A percentile compares a stretch with the other conserved stretches of the same genome.
phyloP scores from a whole-genome alignment of 306 rosid species.

The Mucuna pruriens region DNA sequence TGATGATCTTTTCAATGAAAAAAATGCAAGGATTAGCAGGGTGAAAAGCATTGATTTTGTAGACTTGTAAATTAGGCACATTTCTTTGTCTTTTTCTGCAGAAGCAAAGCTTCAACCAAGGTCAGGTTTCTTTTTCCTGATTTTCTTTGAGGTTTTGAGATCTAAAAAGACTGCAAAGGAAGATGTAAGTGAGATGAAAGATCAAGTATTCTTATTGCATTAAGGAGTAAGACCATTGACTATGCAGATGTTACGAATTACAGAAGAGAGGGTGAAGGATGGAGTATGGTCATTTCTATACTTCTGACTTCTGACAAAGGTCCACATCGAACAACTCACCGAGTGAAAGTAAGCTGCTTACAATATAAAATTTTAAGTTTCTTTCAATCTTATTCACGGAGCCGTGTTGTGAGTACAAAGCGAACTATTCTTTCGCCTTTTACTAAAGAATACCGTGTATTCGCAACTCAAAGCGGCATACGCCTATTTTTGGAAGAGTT shows the following conservation, averaged over 20 bases:
- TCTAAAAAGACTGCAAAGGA: no score
- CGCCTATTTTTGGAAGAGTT: not conserved
- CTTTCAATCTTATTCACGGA: not conserved
- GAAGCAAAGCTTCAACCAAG: not conserved
- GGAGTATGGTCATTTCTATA: no score
- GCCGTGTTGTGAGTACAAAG: slow-evolving; percentile 47
- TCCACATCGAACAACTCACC: not conserved
- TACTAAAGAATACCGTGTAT: slow-evolving; percentile 54
- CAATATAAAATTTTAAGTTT: not conserved
- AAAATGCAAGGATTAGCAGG: no score
- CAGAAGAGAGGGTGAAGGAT: not conserved
- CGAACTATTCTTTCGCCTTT: slow-evolving; percentile 59
- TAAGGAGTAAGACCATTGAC: not conserved
- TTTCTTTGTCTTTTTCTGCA: not conserved
- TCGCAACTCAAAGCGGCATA: slow-evolving; percentile 4
- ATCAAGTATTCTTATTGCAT: not conserved
- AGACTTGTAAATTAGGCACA: no score
- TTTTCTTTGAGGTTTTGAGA: not conserved
- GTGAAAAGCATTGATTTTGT: no score
- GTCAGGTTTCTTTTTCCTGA: not conserved
- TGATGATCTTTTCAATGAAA: no score
- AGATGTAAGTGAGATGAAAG: not conserved
- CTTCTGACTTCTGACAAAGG: not conserved
- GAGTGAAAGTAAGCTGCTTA: not conserved
- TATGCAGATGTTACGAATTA: not conserved